Conservation (phyloP, 768 basidiomycete species). For the Sporobolomyces phaffii region DNA sequence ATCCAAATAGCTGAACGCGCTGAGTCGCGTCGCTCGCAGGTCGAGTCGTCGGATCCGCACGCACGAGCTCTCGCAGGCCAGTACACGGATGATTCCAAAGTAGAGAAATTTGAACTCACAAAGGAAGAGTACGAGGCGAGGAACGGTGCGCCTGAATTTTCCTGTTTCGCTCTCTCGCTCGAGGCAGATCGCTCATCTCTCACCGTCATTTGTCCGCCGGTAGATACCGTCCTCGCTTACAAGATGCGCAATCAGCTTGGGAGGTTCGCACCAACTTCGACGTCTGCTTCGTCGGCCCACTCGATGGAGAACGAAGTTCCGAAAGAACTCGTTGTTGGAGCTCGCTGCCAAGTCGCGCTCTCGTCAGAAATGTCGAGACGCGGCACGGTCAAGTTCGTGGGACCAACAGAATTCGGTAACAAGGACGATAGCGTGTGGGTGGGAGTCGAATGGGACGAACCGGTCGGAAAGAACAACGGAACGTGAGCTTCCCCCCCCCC, state of each 20-base stretch:
- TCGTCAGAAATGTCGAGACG: slow-evolving; percentile 58
- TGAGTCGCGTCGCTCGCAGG: slow-evolving; percentile 51
- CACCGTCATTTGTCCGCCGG: neutral
- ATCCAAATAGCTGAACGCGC: neutral
- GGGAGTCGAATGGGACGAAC: slow-evolving; percentile 91
- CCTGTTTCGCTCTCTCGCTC: no score
- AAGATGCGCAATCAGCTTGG: slow-evolving; percentile 82
- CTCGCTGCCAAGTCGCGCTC: slow-evolving; percentile 80
- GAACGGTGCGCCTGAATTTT: no score
- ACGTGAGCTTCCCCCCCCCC: slow-evolving; percentile 56
- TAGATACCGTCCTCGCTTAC: slow-evolving; percentile 84
- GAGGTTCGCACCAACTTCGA: slow-evolving; percentile 58
- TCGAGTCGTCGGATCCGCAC: slow-evolving; percentile 69
- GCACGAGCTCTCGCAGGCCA: slow-evolving; percentile 64
- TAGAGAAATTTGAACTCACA: slow-evolving; percentile 87
- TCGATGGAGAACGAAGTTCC: neutral
- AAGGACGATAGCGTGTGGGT: slow-evolving; percentile 65
- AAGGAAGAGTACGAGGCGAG: slow-evolving; percentile 73
- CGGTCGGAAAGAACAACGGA: slow-evolving; percentile 90
- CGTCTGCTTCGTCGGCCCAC: slow-evolving; percentile 40
- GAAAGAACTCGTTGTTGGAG: slow-evolving; percentile 50
- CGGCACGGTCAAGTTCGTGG: slow-evolving; percentile 80
- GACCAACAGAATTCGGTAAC: slow-evolving; percentile 67
- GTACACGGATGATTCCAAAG: slow-evolving; percentile 72
- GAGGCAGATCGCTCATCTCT: no score